Percentiles rank a stretch among this genome's conserved stretches.
These are phyloP conservation scores for Capsella rubella DNA, from an alignment of 441 rosid genomes.

Conservation along the genomic window DNA sequence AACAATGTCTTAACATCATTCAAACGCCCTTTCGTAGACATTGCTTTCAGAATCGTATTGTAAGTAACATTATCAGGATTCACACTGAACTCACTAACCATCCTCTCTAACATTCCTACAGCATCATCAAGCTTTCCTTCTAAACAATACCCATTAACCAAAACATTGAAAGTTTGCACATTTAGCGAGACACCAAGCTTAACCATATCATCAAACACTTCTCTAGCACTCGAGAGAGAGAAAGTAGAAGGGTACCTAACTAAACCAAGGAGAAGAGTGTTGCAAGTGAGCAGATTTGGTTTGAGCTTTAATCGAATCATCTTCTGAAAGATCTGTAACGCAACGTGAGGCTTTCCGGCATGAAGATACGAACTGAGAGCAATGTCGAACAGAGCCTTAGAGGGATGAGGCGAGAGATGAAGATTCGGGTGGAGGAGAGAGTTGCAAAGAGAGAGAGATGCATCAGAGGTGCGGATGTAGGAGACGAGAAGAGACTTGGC, in stretches of 20 bases:
- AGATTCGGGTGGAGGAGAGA: constrained; percentile 54
- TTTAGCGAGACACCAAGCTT: constrained; percentile 57
- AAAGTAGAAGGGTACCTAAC: constrained; percentile 71
- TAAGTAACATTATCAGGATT: constrained; percentile 71
- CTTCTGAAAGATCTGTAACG: constrained; percentile 65
- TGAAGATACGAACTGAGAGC: constrained; percentile 69
- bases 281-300: constrained; percentile 78
- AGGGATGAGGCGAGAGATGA: constrained; percentile 36
- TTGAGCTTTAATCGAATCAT: constrained; percentile 63
- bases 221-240: constrained; percentile 57
- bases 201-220: constrained; percentile 63
- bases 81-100: constrained; percentile 60
- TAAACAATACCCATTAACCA: constrained; percentile 79
- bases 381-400: constrained; percentile 65
- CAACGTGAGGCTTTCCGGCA: constrained; percentile 70
- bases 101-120: constrained; percentile 51
- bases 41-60: constrained; percentile 73
- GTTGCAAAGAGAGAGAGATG: constrained; percentile 52
- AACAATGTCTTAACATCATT: constrained; percentile 70
- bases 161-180: constrained; percentile 64
- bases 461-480: constrained; percentile 61
- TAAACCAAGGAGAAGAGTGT: constrained; percentile 66
- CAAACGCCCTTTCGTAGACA: constrained; percentile 82
- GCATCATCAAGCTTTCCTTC: constrained; percentile 66
- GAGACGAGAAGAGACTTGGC: constrained; percentile 73